Evolutionary conservation across 2,329 filamentous ascomycete genomes (phyloP).

Genomic region (Trematosphaeria pertusa): DNA sequence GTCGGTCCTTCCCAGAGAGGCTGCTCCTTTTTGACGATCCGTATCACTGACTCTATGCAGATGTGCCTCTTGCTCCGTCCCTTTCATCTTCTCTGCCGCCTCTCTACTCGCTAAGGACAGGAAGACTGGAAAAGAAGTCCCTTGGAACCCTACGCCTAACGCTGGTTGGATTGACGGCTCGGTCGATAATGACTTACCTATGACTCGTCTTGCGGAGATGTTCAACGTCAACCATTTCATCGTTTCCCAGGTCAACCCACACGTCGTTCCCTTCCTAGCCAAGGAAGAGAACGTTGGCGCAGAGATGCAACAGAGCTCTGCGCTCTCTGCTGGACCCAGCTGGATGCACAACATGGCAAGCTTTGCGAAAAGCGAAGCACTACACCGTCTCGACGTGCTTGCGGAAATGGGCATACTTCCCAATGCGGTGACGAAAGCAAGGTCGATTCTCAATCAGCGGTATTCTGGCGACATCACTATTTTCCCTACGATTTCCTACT

Average conservation of each 20-base stretch:
- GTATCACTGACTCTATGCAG: slow-evolving; percentile 39
- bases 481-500: slow-evolving; percentile 76
- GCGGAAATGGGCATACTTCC: slow-evolving; percentile 82
- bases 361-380: slow-evolving; percentile 77
- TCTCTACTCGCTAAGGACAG: slow-evolving; percentile 86
- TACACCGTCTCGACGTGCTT: slow-evolving; percentile 81
- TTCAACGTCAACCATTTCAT: slow-evolving; percentile 99
- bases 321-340: slow-evolving; percentile 54
- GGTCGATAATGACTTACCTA: slow-evolving; percentile 91
- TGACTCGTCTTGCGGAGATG: slow-evolving; percentile 88
- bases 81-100: slow-evolving; percentile 81
- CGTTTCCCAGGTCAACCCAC: slow-evolving; percentile 94
- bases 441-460: slow-evolving; percentile 84
- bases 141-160: slow-evolving; percentile 86
- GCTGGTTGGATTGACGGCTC: slow-evolving; percentile 89
- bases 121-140: slow-evolving; percentile 74
- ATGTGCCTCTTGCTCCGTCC: slow-evolving; percentile 93
- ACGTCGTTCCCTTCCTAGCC: slow-evolving; percentile 84
- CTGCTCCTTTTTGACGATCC: no score
- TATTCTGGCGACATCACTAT: slow-evolving; percentile 98
- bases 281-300: slow-evolving; percentile 69
- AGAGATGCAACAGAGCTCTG: slow-evolving; percentile 40
- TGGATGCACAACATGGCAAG: slow-evolving; percentile 74
- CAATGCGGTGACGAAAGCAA: slow-evolving; percentile 77
- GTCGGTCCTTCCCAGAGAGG: neutral